phyloP scores from a whole-genome alignment of 768 basidiomycete species.

The Tricholoma saponaceum region DNA sequence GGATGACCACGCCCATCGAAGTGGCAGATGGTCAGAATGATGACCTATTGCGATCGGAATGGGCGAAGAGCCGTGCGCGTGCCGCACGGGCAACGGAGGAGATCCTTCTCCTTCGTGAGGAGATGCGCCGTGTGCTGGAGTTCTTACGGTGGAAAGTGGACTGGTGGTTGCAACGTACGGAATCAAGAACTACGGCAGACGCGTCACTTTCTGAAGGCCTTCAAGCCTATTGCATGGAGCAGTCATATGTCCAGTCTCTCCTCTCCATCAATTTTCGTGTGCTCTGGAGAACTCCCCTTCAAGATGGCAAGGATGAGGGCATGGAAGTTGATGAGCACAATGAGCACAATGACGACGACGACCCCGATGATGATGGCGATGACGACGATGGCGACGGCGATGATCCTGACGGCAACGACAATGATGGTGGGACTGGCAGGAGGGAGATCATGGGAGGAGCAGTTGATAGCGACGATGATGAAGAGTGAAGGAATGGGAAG shows the following conservation, averaged over 20 bases:
- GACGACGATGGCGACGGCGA: too few relatives aligned
- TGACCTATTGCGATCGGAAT: slow-evolving; percentile 13
- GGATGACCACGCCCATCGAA: not conserved
- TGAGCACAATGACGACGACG: too few relatives aligned
- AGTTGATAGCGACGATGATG: too few relatives aligned
- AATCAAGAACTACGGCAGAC: not conserved
- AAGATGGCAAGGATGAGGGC: not conserved
- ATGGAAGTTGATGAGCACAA: too few relatives aligned
- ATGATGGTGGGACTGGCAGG: too few relatives aligned
- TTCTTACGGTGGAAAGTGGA: slow-evolving; percentile 11
- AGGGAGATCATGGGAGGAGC: too few relatives aligned
- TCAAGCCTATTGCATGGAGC: too few relatives aligned
- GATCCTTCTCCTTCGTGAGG: slow-evolving; percentile 7
- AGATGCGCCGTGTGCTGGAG: not conserved
- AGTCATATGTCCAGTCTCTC: too few relatives aligned
- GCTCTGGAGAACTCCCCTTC: not conserved
- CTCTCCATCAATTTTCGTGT: not conserved
- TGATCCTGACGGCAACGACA: too few relatives aligned
- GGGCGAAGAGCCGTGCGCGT: slow-evolving; percentile 6
- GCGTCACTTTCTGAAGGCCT: too few relatives aligned
- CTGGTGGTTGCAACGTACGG: slow-evolving; percentile 11
- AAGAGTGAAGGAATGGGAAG: too few relatives aligned
- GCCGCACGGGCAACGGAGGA: slow-evolving; percentile 17
- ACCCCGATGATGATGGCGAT: too few relatives aligned
- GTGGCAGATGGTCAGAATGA: slow-evolving; percentile 2